Base-by-base conservation (phyloP, 208 protist genomes). In the Leishmania aethiopica region DNA sequence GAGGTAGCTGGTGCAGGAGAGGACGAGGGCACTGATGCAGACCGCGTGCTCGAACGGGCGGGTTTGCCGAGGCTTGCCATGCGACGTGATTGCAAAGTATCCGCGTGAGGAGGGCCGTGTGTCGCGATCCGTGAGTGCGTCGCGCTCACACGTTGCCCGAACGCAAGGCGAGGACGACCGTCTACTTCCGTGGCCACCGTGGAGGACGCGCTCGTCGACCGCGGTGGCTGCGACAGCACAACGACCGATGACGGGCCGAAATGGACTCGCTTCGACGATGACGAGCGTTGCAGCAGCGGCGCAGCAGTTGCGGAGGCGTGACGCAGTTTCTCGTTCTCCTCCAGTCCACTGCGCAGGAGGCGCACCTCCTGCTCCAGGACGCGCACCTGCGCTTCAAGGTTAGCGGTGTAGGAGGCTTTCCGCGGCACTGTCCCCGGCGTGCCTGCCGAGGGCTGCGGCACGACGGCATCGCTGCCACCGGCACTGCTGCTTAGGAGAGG, bases 281-380 rank as follows among this genome's bases (percentile, higher is more conserved):
- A 64, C 1, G 73, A 77, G 51, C 51, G 51, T 45, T 53, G 42
- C 57, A 37, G 72, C 40, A 28, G 69, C 78, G 47, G 37, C 35
- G 47, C 25, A 62, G 13, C 28, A 17, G 25, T 19, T 22, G 35
- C 45, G 59, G 83, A 45, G 1, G 55, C 57, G 60, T 77, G 57
- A 4, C 75, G n/a, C 49, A 86, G 32, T 22, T 25, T 35, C 67
- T 80, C 75, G 28, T 79, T 86, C 73, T 86, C 71, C 11, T 55
- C 77, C 1, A 85, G 72, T 6, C 81, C 84, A 17, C 42, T 67
- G 51, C 90, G 90, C 22, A 95, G 87, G 1, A 92, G 75, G 28
- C 84, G 80, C 67, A 93, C 90, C 62, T 93, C 90, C 25, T 88
- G 85, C 82, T 95, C 88, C 42, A 93, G 84, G 28, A 92, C 82